Conservation (phyloP, 768 basidiomycete genomes). For the Suillus occidentalis region DNA sequence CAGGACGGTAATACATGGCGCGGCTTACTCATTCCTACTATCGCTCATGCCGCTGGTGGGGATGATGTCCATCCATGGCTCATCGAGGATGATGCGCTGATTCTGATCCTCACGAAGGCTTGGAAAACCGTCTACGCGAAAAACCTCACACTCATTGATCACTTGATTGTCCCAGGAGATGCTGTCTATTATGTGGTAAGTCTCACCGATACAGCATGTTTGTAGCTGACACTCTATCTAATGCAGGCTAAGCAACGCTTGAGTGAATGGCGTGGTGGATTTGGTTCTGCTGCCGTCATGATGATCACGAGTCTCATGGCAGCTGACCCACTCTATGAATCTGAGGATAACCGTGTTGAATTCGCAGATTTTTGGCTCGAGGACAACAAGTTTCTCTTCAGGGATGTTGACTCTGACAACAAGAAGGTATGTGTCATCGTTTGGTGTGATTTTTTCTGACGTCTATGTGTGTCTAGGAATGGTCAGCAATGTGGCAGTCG, state of each 20-base stretch:
- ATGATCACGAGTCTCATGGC: neutral
- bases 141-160: neutral
- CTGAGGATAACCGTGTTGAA: neutral
- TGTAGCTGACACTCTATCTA: neutral
- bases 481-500: slow-evolving; percentile 11
- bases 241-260: slow-evolving; percentile 1
- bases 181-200: neutral
- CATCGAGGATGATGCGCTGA: neutral
- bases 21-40: neutral
- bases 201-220: neutral
- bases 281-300: neutral
- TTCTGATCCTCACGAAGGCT: neutral
- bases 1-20: neutral
- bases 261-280: slow-evolving; percentile 1
- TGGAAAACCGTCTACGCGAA: neutral
- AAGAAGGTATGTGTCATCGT: slow-evolving; percentile 4
- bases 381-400: slow-evolving; percentile 1
- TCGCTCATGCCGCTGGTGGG: neutral
- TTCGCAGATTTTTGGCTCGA: neutral
- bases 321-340: neutral
- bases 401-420: neutral
- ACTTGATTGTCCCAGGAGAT: neutral
- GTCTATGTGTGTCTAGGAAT: slow-evolving; percentile 7
- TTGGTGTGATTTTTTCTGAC: neutral
- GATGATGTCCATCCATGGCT: neutral